Conservation (phyloP, 2,329 filamentous ascomycete genomes). For the Ambrosiella cleistominuta region DNA sequence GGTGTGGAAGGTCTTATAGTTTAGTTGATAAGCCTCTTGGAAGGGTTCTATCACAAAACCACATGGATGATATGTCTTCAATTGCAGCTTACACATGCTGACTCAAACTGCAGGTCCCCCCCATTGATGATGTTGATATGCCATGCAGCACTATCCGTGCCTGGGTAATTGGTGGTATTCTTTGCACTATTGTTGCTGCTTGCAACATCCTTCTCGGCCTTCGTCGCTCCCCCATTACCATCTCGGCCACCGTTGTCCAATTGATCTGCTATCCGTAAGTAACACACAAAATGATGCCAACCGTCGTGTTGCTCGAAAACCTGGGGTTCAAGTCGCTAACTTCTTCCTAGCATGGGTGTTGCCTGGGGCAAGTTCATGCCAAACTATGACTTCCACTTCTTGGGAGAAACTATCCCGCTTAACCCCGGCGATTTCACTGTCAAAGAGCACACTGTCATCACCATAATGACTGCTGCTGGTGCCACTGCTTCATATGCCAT, state of each 20-base stretch:
- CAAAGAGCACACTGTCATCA: conserved; percentile 33
- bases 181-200: conserved; percentile 39
- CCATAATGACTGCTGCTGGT: conserved; percentile 26
- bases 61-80: too few species aligned
- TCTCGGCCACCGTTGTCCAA: conserved; percentile 37
- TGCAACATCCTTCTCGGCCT: conserved; percentile 36
- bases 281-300: too few species aligned
- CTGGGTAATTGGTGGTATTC: conserved; percentile 38
- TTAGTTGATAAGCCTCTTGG: too few species aligned
- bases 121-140: conserved; percentile 33
- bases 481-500: conserved; percentile 21
- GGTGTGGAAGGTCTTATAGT: too few species aligned
- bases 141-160: conserved; percentile 41
- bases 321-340: conserved; percentile 17
- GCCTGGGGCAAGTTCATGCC: conserved; percentile 21
- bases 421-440: conserved; percentile 28
- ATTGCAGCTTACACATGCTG: not conserved
- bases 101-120: conserved; percentile 11
- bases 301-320: not conserved
- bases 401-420: conserved; percentile 20
- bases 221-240: conserved; percentile 32
- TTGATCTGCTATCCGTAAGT: conserved; percentile 32
- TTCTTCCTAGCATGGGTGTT: conserved; percentile 18
- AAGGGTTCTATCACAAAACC: too few species aligned
- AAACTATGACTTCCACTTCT: conserved; percentile 18